Evolutionary conservation across 345 rosid species (phyloP), one percentile per base, ranked within the genome.

Genomic region (Citrus glauca): DNA sequence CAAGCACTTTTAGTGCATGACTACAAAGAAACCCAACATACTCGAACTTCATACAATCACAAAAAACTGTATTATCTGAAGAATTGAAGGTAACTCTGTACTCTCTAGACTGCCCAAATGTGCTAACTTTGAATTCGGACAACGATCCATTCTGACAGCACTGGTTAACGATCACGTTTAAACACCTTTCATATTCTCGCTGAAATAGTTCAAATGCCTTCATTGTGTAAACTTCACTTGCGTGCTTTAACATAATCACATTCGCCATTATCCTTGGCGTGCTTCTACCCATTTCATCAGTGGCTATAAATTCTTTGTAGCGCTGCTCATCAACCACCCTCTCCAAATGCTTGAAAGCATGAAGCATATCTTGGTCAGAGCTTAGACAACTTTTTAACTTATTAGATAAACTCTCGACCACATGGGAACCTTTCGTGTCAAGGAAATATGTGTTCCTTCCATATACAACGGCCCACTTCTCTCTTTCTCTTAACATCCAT

Each of bases 11-110:
- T 64, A 85, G 19, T 14, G 78, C 82, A 85, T 83, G 85, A 27
- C 81, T 48, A 68, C 88, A 86, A 28, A 83, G 81, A 83, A 86
- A 74, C 59, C 84, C 88, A 37, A 84, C 83, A 77, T 64, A 79
- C 73, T 81, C 83, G 71, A 83, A 80, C 74, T 78, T 81, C 83
- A 64, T 78, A 62, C 87, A 82, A 56, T 75, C 72, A 69, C 85
- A 86, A 48, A 40, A 56, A 42, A 82, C 79, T 4, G 73, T 72
- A 53, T 77, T 72, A 73, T 84, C 79, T 17, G 81, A 75, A 61
- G 82, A 74, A 59, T 77, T 70, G 66, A 77, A 74, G 33, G 69
- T 73, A 56, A 84, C 81, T n/a, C 40, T 14, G 48, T 77, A 72
- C 66, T 84, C 84, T 81, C 27, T 57, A 60, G 45, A 65, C 80